These are phyloP conservation scores for Neophaeococcomyces mojaviensis DNA, from an alignment of 2,329 filamentous ascomycete species.

Conservation along the genomic window DNA sequence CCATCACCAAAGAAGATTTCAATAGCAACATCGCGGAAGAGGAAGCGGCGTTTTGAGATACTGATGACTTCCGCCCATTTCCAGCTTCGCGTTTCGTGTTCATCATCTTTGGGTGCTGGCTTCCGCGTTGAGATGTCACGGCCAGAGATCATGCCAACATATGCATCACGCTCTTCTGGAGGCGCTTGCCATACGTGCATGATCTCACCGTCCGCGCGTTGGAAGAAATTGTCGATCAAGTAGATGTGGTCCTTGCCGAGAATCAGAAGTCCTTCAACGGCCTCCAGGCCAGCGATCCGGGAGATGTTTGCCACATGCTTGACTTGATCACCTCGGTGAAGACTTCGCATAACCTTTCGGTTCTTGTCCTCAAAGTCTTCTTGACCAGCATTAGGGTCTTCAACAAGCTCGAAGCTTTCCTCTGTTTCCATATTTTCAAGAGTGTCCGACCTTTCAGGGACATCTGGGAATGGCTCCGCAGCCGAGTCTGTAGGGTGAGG, in stretches of 20 bases:
- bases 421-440: constrained; percentile 49
- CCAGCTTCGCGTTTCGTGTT: constrained; percentile 85
- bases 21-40: constrained; percentile 93
- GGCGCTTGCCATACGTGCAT: constrained; percentile 94
- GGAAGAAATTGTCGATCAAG: constrained; percentile 93
- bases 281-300: constrained; percentile 85
- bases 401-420: constrained; percentile 92
- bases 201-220: constrained; percentile 89
- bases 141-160: constrained; percentile 85
- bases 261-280: constrained; percentile 86
- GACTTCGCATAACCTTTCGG: constrained; percentile 88
- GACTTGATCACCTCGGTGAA: constrained; percentile 84
- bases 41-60: constrained; percentile 87
- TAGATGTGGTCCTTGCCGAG: constrained; percentile 88
- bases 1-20: constrained; percentile 97
- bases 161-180: constrained; percentile 84
- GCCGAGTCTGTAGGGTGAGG: constrained; percentile 9
- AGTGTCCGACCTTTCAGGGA: constrained; percentile 27
- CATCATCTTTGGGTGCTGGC: constrained; percentile 41
- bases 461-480: constrained; percentile 23
- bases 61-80: constrained; percentile 91
- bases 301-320: constrained; percentile 94
- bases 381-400: constrained; percentile 78
- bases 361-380: constrained; percentile 96
- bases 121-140: constrained; percentile 57